These are phyloP conservation scores for Cyathus olla DNA, from an alignment of 1,284 basidiomycete species.

Conservation along the genomic window DNA sequence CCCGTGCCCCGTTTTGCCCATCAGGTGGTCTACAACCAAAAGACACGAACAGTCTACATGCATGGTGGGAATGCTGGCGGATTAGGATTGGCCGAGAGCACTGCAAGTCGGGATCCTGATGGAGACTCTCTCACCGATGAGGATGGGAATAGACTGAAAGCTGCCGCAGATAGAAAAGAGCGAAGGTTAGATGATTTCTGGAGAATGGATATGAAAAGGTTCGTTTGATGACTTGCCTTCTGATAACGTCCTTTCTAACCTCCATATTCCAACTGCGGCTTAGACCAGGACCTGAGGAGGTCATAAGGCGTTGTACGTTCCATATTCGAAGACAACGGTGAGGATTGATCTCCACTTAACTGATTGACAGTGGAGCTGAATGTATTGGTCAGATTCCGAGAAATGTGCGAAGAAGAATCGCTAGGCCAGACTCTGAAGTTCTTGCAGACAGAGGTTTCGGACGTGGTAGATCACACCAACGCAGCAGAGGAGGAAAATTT, in stretches of 20 bases:
- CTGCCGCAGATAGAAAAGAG: slow-evolving; percentile 37
- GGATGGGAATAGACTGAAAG: slow-evolving; percentile 20
- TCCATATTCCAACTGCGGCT: slow-evolving; percentile 7
- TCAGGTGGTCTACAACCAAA: slow-evolving; percentile 78
- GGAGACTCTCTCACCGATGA: slow-evolving; percentile 22
- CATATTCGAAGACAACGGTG: slow-evolving; percentile 78
- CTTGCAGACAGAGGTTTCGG: slow-evolving; percentile 75
- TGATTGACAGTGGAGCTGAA: neutral
- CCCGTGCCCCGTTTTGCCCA: slow-evolving; percentile 77
- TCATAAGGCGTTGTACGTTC: slow-evolving; percentile 70
- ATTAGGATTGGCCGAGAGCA: slow-evolving; percentile 26
- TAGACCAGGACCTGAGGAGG: slow-evolving; percentile 68
- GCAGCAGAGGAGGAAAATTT: slow-evolving; percentile 71
- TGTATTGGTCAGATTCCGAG: slow-evolving; percentile 69
- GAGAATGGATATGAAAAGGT: slow-evolving; percentile 78
- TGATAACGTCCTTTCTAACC: neutral
- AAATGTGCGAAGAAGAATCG: slow-evolving; percentile 77
- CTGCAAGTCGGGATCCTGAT: slow-evolving; percentile 20
- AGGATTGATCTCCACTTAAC: slow-evolving; percentile 27
- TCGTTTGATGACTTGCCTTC: slow-evolving; percentile 18
- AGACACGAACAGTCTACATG: slow-evolving; percentile 67
- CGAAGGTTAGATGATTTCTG: slow-evolving; percentile 80
- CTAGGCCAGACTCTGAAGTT: slow-evolving; percentile 78
- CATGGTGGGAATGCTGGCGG: slow-evolving; percentile 78
- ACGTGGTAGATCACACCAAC: slow-evolving; percentile 76